Evolutionary conservation across 352 stramenopile genomes (phyloP).

Genomic region (Pythium sukuiense): DNA sequence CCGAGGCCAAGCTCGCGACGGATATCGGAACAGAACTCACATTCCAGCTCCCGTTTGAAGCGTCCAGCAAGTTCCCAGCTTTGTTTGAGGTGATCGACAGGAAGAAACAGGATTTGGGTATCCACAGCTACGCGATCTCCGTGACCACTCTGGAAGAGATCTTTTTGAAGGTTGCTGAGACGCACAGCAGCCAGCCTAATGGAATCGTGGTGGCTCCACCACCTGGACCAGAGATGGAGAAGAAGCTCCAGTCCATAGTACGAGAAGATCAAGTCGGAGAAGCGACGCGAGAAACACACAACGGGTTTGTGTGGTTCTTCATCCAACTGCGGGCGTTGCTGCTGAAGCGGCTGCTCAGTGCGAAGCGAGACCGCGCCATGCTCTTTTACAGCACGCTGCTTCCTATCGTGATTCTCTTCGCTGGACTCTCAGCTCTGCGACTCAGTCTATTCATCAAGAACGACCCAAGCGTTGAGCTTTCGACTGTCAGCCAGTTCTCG

Average conservation of each 20-base stretch:
- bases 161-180: slow-evolving; percentile 86
- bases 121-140: slow-evolving; percentile 70
- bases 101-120: slow-evolving; percentile 30
- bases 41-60: slow-evolving; percentile 73
- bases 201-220: not conserved
- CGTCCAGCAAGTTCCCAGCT: slow-evolving; percentile 49
- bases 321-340: slow-evolving; percentile 60
- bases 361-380: slow-evolving; percentile 63
- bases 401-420: slow-evolving; percentile 64
- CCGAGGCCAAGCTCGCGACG: slow-evolving; percentile 41
- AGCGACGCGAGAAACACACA: not conserved
- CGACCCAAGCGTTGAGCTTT: slow-evolving; percentile 50
- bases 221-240: not conserved
- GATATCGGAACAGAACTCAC: slow-evolving; percentile 78
- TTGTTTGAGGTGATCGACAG: slow-evolving; percentile 79
- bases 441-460: slow-evolving; percentile 48
- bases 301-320: slow-evolving; percentile 26
- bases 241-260: slow-evolving; percentile 1
- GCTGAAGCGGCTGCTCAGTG: slow-evolving; percentile 51
- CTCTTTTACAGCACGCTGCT: slow-evolving; percentile 75
- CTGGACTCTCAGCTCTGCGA: slow-evolving; percentile 61
- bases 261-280: not conserved
- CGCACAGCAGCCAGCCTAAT: not conserved
- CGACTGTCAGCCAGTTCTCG: slow-evolving; percentile 32
- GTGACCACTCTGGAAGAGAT: slow-evolving; percentile 90